These are phyloP conservation scores for Hypoxylon subgilvum DNA, from an alignment of 495 filamentous ascomycete genomes.

Conservation along the genomic window DNA sequence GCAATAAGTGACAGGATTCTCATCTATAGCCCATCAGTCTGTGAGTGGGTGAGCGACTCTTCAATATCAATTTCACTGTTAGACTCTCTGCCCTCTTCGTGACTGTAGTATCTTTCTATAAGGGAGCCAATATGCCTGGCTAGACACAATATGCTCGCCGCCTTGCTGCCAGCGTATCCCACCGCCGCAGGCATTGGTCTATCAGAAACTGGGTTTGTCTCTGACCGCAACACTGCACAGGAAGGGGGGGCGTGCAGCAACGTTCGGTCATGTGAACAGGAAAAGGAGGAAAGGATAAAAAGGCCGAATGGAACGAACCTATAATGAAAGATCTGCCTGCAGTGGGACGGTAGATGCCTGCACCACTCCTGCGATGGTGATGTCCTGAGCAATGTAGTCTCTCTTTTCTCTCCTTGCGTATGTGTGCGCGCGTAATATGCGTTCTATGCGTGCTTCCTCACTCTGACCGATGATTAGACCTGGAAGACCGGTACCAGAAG, in stretches of 20 bases:
- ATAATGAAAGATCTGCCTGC: slow-evolving; percentile 38
- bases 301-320: slow-evolving; percentile 49
- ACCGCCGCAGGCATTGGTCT: slow-evolving; percentile 35
- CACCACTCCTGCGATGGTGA: slow-evolving; percentile 10
- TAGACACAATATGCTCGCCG: slow-evolving; percentile 4
- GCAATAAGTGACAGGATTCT: slow-evolving; percentile 6
- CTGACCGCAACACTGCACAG: slow-evolving; percentile 31
- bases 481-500: slow-evolving; percentile 16
- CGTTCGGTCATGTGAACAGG: slow-evolving; percentile 44
- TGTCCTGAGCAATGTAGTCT: slow-evolving; percentile 1
- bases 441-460: slow-evolving; percentile 23
- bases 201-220: slow-evolving; percentile 43
- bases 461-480: slow-evolving; percentile 15
- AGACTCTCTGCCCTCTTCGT: background rate
- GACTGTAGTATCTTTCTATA: slow-evolving; percentile 18
- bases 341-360: slow-evolving; percentile 11
- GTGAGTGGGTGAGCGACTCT: slow-evolving; percentile 28
- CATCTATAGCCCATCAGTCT: slow-evolving; percentile 25
- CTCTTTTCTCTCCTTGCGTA: slow-evolving; percentile 20
- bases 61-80: slow-evolving; percentile 12
- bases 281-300: slow-evolving; percentile 28
- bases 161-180: slow-evolving; percentile 19
- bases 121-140: slow-evolving; percentile 13
- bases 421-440: slow-evolving; percentile 12
- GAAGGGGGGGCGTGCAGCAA: slow-evolving; percentile 41